Evolutionary conservation across 1,139 yeast species (phyloP), one percentile per base, ranked within the genome.

Genomic region (Debaryomyces sp.): DNA sequence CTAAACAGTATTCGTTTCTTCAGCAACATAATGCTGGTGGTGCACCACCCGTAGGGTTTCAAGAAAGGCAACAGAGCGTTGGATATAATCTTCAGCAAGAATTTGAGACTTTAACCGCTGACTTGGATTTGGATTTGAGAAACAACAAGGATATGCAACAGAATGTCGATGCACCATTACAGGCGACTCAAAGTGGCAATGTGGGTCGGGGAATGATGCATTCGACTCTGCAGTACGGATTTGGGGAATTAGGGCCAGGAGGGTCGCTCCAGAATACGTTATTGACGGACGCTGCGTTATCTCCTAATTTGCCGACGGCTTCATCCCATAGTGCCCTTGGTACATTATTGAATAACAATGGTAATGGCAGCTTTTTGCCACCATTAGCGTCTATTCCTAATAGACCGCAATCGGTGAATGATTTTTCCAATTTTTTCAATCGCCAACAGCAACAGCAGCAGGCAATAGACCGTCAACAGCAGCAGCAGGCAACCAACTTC

Each of bases 11-110:
- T 37, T 21, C 32, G 41, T 41, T 27, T 21, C 36, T 47, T 43
- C 40, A 34, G 17, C 36, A 32, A 47, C 49, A 37, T 27, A 30
- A 13, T 41, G 18, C 29, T 43, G 18, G 2, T 29, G 6, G n/a
- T 29, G 32, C 10, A 21, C 48, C 50, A 8, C 26, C 38, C 5
- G 24, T 12, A 12, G 38, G 38, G 15, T 57, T 53, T 43, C 70
- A 67, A 44, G 64, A 66, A 44, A 62, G 77, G 51, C 77, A 73
- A 53, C 75, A 69, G 53, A 71, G 76, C 56, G 77, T 77, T 38
- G 76, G 79, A 8, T 69, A 69, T 56, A 74, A 75, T 53, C 68
- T 75, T 55, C 79, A 69, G 62, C 81, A 70, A 49, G 82, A 70
- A 61, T 76, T 72, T 58, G 79, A 70, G 55, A 74, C 80, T 13